Percentiles rank a stretch among this genome's conserved stretches.
Conservation (phyloP, 208 protist genomes). For the Trypanosomatidae sp. region DNA sequence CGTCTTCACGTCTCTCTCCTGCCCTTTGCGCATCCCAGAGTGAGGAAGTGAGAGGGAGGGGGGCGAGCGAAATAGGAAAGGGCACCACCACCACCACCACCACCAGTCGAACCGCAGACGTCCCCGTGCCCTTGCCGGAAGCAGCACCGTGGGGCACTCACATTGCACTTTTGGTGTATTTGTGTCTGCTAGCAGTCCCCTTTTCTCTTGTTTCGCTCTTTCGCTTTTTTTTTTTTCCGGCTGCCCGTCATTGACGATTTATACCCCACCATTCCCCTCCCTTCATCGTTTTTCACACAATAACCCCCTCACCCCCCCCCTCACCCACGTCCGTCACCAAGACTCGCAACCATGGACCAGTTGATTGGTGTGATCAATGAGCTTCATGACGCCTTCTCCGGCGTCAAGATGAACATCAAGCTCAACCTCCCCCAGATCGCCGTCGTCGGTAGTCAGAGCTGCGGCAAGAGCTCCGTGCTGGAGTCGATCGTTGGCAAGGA, state of each 20-base stretch:
- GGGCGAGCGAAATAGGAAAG: background rate
- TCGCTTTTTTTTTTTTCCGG: background rate
- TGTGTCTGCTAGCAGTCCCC: background rate
- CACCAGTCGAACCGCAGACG: background rate
- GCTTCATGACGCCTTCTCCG: constrained; percentile 95
- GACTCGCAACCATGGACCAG: constrained; percentile 87
- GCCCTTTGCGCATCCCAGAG: background rate
- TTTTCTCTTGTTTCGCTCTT: background rate
- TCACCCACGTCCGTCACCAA: background rate
- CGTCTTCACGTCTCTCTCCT: background rate
- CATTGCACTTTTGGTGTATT: background rate
- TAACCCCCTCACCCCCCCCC: background rate
- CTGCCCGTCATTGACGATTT: background rate
- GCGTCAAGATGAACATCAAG: constrained; percentile 91
- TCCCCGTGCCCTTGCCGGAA: background rate
- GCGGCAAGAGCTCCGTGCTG: constrained; percentile 98
- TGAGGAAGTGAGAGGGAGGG: no score
- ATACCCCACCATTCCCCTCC: background rate
- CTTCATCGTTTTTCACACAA: background rate
- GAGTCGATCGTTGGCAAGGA: constrained; percentile 99
- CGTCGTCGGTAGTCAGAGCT: constrained; percentile 97
- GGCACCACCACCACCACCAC: background rate
- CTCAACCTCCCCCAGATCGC: constrained; percentile 99
- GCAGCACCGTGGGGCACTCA: background rate
- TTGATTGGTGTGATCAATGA: constrained; percentile 98